Evolutionary conservation across 1,139 yeast species (phyloP).

Genomic region (Hemisphaericaspora xylofermentans): DNA sequence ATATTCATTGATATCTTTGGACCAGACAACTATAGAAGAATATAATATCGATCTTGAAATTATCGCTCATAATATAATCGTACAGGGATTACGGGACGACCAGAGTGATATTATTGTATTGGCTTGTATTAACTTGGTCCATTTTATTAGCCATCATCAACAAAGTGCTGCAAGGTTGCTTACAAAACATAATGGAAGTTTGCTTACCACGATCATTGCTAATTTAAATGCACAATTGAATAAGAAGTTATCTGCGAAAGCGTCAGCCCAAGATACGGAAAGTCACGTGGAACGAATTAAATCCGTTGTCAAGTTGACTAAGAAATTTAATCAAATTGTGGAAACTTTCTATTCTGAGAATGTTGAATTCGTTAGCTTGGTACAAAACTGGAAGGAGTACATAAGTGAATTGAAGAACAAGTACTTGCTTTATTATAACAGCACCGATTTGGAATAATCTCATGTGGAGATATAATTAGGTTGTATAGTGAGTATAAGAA

Average conservation of each 20-base stretch:
- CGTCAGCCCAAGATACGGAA: constrained; percentile 40
- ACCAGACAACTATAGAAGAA: constrained; percentile 21
- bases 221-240: constrained; percentile 29
- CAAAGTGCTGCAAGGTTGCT: constrained; percentile 15
- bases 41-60: constrained; percentile 21
- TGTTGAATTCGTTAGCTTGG: constrained; percentile 5
- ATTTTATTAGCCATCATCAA: constrained; percentile 26
- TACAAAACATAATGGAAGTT: constrained; percentile 17
- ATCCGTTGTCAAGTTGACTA: constrained; percentile 15
- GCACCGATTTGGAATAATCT: constrained; percentile 7
- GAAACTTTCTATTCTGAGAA: constrained; percentile 9
- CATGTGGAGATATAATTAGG: not conserved
- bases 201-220: constrained; percentile 22
- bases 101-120: constrained; percentile 42
- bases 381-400: constrained; percentile 12
- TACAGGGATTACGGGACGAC: constrained; percentile 35
- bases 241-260: constrained; percentile 41
- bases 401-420: constrained; percentile 9
- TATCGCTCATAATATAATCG: constrained; percentile 30
- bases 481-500: not conserved
- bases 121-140: constrained; percentile 34
- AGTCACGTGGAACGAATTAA: constrained; percentile 17
- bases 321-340: constrained; percentile 11
- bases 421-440: constrained; percentile 13
- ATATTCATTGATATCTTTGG: constrained; percentile 48